A percentile compares a stretch with the other conserved stretches of the same genome.
These are phyloP conservation scores for Cercospora janseana DNA, from an alignment of 2,329 filamentous ascomycete species.

Conservation along the genomic window DNA sequence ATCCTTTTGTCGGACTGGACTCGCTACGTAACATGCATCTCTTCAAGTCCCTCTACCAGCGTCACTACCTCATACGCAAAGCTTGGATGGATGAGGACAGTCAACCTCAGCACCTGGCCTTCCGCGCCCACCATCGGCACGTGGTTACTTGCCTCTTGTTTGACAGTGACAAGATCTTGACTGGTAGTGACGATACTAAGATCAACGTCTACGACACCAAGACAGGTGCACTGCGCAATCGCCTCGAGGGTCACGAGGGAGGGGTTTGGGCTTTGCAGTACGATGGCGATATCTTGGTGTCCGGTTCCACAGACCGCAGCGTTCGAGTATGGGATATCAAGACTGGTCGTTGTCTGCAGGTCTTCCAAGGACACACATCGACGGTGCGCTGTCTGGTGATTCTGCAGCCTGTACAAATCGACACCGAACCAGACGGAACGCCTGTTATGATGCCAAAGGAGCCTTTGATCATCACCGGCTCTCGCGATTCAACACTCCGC, in stretches of 20 bases:
- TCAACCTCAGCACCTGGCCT: slow-evolving; percentile 87
- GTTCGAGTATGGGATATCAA: slow-evolving; percentile 99
- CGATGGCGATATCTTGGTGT: slow-evolving; percentile 90
- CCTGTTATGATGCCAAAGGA: slow-evolving; percentile 88
- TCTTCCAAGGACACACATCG: slow-evolving; percentile 96
- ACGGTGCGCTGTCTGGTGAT: slow-evolving; percentile 96
- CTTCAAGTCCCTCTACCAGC: slow-evolving; percentile 93
- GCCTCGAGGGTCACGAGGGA: slow-evolving; percentile 89
- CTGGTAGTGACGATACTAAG: slow-evolving; percentile 93
- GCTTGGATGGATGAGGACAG: slow-evolving; percentile 84
- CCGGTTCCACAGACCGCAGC: slow-evolving; percentile 91
- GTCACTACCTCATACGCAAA: slow-evolving; percentile 84
- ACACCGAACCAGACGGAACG: slow-evolving; percentile 67
- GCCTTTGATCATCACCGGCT: slow-evolving; percentile 94
- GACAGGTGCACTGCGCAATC: slow-evolving; percentile 79
- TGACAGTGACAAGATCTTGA: slow-evolving; percentile 96
- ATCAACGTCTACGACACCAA: slow-evolving; percentile 98
- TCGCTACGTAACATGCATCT: slow-evolving; percentile 82
- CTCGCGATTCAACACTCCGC: slow-evolving; percentile 86
- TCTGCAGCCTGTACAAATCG: slow-evolving; percentile 78
- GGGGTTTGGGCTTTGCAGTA: slow-evolving; percentile 98
- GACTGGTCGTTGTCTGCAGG: slow-evolving; percentile 84
- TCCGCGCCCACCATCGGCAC: slow-evolving; percentile 92
- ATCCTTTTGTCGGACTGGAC: slow-evolving; percentile 74
- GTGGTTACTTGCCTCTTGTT: slow-evolving; percentile 98